Evolutionary conservation across 768 basidiomycete genomes (phyloP), one percentile per base, ranked within the genome.

Genomic region (Crepidotus variabilis): DNA sequence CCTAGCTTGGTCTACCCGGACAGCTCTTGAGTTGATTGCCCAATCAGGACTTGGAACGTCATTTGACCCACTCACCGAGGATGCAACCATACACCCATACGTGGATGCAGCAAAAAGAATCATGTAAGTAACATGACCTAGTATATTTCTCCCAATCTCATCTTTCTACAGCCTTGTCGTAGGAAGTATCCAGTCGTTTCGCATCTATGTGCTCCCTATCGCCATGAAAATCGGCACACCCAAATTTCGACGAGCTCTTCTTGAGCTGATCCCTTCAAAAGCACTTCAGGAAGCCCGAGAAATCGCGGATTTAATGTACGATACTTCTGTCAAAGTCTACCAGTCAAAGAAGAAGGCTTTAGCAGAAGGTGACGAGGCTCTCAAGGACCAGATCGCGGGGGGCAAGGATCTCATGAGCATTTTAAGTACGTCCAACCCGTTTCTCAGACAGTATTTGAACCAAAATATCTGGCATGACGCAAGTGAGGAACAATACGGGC

Each of bases 361-460:
- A 1, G 57, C 58, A n/a, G 58, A 62, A 20, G 75, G 72, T 13
- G 72, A 75, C n/a, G 66, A 69, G 34, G 71, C 63, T 1, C 59
- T 72, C 5, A 54, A 61, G 2, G 58, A 59, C 10, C 69, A 73
- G 50, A 62, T 75, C 32, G 73, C 71, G 6, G 64, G 67, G 46
- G 74, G 75, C 8, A 75, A 73, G 51, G 78, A 79, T 58, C 67
- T 81, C 11, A 70, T 79, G 52, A 79, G 74, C 59, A 65, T 77
- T 33, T 61, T 79, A 22, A 62, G 79, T 80, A 56, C 36, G 76
- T 51, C 33, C 34, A 14, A 3, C 22, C 2, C 39, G 5, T 14
- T 16, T 11, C 54, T 9, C 0, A 11, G 16, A 50, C 21, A 34
- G 18, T 32, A 24, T 39, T 33, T 45, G 77, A 74, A 76, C 58